Evolutionary conservation across 208 protist genomes (phyloP).

Genomic region (Acanthamoeba triangularis): DNA sequence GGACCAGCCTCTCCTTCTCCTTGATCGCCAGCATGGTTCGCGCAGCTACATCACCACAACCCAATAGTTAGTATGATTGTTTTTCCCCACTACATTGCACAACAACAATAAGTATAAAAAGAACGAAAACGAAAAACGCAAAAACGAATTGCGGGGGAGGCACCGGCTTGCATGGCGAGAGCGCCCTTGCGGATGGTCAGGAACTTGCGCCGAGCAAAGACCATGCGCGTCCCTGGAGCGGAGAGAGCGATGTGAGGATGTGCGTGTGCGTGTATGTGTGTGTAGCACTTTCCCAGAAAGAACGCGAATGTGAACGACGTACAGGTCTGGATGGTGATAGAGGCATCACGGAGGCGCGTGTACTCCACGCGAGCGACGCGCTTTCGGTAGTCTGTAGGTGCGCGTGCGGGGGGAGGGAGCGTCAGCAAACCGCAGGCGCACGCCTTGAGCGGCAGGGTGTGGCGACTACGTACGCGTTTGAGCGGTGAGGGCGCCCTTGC

Average conservation of each 20-base stretch:
- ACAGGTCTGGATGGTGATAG: slow-evolving; percentile 68
- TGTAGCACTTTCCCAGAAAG: neutral
- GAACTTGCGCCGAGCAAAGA: slow-evolving; percentile 32
- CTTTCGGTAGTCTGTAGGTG: slow-evolving; percentile 44
- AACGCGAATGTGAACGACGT: neutral
- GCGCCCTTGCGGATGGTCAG: slow-evolving; percentile 18
- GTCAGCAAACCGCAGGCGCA: neutral
- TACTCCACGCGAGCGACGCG: slow-evolving; percentile 1
- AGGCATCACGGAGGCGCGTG: slow-evolving; percentile 41
- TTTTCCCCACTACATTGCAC: too few relatives aligned
- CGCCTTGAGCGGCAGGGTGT: too few relatives aligned
- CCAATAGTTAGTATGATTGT: neutral
- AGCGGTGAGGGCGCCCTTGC: slow-evolving; percentile 28
- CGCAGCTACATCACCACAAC: neutral
- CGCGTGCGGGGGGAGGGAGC: neutral
- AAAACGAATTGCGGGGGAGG: too few relatives aligned
- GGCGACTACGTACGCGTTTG: slow-evolving; percentile 51
- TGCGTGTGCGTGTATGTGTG: too few relatives aligned
- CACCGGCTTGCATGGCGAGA: slow-evolving; percentile 53
- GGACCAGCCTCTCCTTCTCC: slow-evolving; percentile 35
- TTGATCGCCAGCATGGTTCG: slow-evolving; percentile 70
- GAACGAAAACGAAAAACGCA: neutral
- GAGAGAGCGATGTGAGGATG: neutral
- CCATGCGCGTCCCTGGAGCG: slow-evolving; percentile 60
- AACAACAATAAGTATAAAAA: too few relatives aligned